phyloP scores from a whole-genome alignment of 2,329 filamentous ascomycete genomes.

The Fusarium foetens region DNA sequence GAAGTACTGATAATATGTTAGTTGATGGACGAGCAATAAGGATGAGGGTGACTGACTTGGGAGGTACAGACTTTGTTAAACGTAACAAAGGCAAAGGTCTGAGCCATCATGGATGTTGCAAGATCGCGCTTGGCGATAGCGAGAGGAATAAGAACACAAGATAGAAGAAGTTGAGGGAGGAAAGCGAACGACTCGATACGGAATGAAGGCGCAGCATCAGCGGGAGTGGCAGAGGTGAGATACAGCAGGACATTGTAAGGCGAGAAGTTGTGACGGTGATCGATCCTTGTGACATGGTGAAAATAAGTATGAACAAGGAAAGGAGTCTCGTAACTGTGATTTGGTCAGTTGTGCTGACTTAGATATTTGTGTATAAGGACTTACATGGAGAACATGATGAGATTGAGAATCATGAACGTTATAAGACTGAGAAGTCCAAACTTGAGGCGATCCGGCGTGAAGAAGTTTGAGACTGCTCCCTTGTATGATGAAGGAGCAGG shows the following conservation, averaged over 20 bases:
- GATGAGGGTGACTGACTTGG: slow-evolving; percentile 70
- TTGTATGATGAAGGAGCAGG: slow-evolving; percentile 32
- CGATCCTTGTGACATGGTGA: slow-evolving; percentile 91
- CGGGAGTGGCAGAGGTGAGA: slow-evolving; percentile 74
- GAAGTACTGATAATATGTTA: slow-evolving; percentile 77
- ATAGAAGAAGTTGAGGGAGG: slow-evolving; percentile 84
- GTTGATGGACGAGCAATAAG: background rate
- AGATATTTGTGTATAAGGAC: slow-evolving; percentile 42
- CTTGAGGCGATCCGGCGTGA: slow-evolving; percentile 64
- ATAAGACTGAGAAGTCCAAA: slow-evolving; percentile 72
- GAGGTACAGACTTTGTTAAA: slow-evolving; percentile 99
- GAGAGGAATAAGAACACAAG: slow-evolving; percentile 79
- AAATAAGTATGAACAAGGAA: slow-evolving; percentile 93
- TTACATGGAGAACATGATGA: slow-evolving; percentile 80
- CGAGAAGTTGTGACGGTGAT: slow-evolving; percentile 98
- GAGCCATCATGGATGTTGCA: slow-evolving; percentile 85
- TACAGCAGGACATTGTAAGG: slow-evolving; percentile 95
- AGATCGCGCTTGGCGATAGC: slow-evolving; percentile 83
- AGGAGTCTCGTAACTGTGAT: slow-evolving; percentile 75
- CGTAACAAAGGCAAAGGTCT: slow-evolving; percentile 96
- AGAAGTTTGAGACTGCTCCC: slow-evolving; percentile 53
- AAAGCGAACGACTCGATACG: slow-evolving; percentile 85
- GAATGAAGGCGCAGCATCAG: slow-evolving; percentile 48
- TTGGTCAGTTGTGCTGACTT: background rate
- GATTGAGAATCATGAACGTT: slow-evolving; percentile 80